phyloP scores from a whole-genome alignment of 306 rosid genomes.

The Vigna radiata region DNA sequence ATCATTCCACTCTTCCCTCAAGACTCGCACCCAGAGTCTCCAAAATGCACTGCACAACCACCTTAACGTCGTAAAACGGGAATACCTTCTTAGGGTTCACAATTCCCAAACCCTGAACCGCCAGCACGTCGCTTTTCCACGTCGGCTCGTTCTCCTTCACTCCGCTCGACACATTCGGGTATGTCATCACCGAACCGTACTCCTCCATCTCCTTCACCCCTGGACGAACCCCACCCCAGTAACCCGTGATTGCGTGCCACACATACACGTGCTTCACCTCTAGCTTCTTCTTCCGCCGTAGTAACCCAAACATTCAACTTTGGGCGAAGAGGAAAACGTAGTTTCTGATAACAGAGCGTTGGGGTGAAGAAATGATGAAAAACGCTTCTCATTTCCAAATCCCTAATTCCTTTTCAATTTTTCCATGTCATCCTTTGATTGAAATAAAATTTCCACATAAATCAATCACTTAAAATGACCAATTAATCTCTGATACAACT shows the following conservation, averaged over 20 bases:
- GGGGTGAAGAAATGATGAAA: too few species aligned
- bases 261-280: conserved; percentile 78
- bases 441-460: too few species aligned
- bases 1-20: conserved; percentile 90
- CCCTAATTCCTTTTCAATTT: too few species aligned
- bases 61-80: conserved; percentile 84
- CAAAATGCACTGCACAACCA: conserved; percentile 87
- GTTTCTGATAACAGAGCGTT: too few species aligned
- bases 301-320: too few species aligned
- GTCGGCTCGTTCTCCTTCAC: conserved; percentile 79
- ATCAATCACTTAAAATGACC: too few species aligned
- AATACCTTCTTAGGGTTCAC: conserved; percentile 71
- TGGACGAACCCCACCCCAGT: conserved; percentile 93
- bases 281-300: conserved; percentile 67
- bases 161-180: conserved; percentile 62
- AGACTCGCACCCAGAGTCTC: conserved; percentile 83
- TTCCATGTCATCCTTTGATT: too few species aligned
- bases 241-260: conserved; percentile 96
- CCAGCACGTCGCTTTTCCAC: conserved; percentile 67
- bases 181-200: conserved; percentile 62
- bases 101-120: conserved; percentile 77
- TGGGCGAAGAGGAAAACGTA: too few species aligned
- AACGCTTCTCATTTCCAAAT: too few species aligned
- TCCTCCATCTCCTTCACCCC: conserved; percentile 76
- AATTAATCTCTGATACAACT: too few species aligned